Conservation (phyloP, 2,329 filamentous ascomycete genomes). For the Colletotrichum truncatum region DNA sequence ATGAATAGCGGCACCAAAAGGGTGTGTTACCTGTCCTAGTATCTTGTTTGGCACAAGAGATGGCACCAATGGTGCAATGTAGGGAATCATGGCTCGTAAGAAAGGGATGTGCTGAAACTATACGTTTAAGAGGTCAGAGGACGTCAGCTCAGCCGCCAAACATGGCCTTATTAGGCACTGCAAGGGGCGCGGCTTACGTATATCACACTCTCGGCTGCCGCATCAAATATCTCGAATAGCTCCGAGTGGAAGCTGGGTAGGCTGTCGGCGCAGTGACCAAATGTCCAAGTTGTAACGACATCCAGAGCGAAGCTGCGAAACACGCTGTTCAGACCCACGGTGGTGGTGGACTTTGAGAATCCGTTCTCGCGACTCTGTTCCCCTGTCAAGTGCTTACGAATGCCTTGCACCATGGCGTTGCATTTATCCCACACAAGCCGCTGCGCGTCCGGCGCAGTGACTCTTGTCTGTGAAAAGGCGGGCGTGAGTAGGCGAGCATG, state of each 20-base stretch:
- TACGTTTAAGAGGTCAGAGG: neutral
- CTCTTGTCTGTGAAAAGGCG: neutral
- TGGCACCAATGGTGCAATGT: neutral
- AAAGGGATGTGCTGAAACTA: slow-evolving; percentile 12
- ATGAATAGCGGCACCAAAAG: too few species aligned
- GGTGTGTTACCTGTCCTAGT: neutral
- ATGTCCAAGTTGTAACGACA: slow-evolving; percentile 10
- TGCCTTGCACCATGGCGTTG: neutral
- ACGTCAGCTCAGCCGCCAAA: neutral
- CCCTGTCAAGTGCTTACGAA: neutral
- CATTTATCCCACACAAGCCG: neutral
- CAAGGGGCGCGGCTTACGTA: neutral
- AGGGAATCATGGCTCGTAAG: neutral
- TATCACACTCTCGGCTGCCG: slow-evolving; percentile 6
- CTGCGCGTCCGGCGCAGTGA: neutral
- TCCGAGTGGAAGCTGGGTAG: neutral
- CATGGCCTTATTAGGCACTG: too few species aligned
- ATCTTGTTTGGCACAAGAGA: slow-evolving; percentile 9
- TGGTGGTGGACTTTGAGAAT: neutral
- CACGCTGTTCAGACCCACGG: neutral
- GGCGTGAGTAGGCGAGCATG: slow-evolving; percentile 1
- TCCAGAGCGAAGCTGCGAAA: slow-evolving; percentile 6
- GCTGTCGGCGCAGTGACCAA: slow-evolving; percentile 5
- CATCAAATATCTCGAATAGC: neutral
- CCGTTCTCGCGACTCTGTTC: neutral